A percentile compares a stretch with the other conserved stretches of the same genome.
These are phyloP conservation scores for Poa pratensis DNA, from an alignment of 176 grass and related monocot species.

Conservation along the genomic window DNA sequence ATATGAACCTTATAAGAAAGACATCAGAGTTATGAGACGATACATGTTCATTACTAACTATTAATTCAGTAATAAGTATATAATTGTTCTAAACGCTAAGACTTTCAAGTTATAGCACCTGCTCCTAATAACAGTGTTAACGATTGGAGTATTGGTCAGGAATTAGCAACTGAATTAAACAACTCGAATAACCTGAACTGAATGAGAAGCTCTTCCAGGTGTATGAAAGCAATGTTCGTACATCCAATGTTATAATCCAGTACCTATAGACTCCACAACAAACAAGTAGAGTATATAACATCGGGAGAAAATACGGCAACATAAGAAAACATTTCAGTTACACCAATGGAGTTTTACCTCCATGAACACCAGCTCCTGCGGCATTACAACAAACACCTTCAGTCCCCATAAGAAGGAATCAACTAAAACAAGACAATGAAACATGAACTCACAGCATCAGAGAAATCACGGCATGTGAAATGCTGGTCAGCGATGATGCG, in stretches of 20 bases:
- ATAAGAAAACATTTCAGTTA: background rate
- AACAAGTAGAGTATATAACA: slow-evolving; percentile 14
- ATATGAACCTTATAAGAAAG: slow-evolving; percentile 2
- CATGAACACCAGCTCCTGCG: slow-evolving; percentile 88
- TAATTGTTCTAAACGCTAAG: background rate
- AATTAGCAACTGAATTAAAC: slow-evolving; percentile 4
- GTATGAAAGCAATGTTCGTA: slow-evolving; percentile 65
- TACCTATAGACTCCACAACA: slow-evolving; percentile 48
- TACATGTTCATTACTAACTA: background rate
- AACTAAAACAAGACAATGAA: background rate
- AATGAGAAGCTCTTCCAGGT: slow-evolving; percentile 76
- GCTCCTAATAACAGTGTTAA: background rate
- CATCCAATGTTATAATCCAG: slow-evolving; percentile 74
- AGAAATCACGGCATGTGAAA: slow-evolving; percentile 83
- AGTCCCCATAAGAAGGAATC: slow-evolving; percentile 34
- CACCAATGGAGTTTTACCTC: slow-evolving; percentile 50
- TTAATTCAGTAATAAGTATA: background rate
- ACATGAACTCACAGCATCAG: slow-evolving; percentile 53
- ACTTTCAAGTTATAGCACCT: background rate
- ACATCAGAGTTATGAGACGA: background rate
- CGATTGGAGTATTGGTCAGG: background rate
- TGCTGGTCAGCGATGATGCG: slow-evolving; percentile 76
- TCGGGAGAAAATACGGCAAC: background rate
- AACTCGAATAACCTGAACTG: slow-evolving; percentile 62
- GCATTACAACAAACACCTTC: slow-evolving; percentile 43